Percentiles rank a stretch among this genome's conserved stretches.
Evolutionary conservation across 352 stramenopile genomes (phyloP).

Genomic region (Phytophthora pini): DNA sequence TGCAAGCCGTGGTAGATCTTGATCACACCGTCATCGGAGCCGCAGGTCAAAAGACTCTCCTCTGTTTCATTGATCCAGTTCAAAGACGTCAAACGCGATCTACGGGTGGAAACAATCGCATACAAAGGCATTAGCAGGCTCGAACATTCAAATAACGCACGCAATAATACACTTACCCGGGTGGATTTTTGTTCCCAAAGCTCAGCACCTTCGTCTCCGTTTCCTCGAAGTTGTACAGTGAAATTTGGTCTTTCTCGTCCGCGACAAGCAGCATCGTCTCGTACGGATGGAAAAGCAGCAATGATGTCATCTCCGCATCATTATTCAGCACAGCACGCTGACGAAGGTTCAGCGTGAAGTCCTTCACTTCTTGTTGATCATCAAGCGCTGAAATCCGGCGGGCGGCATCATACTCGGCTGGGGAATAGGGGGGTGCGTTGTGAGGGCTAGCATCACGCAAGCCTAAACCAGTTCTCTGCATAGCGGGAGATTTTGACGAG

Average conservation of each 20-base stretch:
- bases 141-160: constrained; percentile 5
- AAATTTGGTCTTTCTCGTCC: constrained; percentile 94
- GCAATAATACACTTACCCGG: constrained; percentile 53
- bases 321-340: constrained; percentile 94
- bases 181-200: constrained; percentile 88
- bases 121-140: constrained; percentile 10
- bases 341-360: constrained; percentile 87
- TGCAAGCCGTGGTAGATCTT: constrained; percentile 94
- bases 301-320: constrained; percentile 94
- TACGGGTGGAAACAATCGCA: constrained; percentile 24
- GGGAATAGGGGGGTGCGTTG: constrained; percentile 34
- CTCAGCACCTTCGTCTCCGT: constrained; percentile 81
- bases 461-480: constrained; percentile 9
- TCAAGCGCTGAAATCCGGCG: constrained; percentile 30
- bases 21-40: constrained; percentile 97
- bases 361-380: constrained; percentile 74
- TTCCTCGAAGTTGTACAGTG: constrained; percentile 95
- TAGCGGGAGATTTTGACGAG: constrained; percentile 20
- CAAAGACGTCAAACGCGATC: constrained; percentile 93
- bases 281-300: constrained; percentile 97
- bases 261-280: constrained; percentile 94
- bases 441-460: constrained; percentile 20
- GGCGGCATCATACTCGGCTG: constrained; percentile 38
- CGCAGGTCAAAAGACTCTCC: constrained; percentile 94
- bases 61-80: constrained; percentile 97